phyloP scores from a whole-genome alignment of 768 basidiomycete genomes.

The Krasilnikovozyma curviuscula region DNA sequence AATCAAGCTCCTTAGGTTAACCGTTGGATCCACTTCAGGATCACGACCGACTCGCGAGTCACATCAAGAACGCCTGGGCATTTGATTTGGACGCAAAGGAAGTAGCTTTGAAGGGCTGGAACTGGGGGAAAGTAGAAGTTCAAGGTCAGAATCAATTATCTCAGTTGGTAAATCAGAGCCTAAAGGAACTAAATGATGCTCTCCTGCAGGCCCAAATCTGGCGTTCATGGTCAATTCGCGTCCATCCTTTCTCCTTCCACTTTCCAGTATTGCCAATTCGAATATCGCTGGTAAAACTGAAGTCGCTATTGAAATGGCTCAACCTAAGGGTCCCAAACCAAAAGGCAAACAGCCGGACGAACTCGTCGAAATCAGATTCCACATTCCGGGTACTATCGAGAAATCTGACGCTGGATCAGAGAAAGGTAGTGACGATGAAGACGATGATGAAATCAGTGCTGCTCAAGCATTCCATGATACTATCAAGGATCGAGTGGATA shows the following conservation, averaged over 20 bases:
- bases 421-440: constrained; percentile 34
- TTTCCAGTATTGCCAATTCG: constrained; percentile 75
- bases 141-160: constrained; percentile 38
- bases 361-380: constrained; percentile 88
- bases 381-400: constrained; percentile 66
- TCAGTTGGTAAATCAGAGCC: too few relatives aligned
- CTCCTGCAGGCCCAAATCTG: constrained; percentile 55
- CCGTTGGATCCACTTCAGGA: constrained; percentile 37
- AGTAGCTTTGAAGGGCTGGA: constrained; percentile 83
- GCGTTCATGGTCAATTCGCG: constrained; percentile 77
- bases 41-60: constrained; percentile 58
- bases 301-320: constrained; percentile 83
- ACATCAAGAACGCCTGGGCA: constrained; percentile 73
- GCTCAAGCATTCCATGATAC: constrained; percentile 93
- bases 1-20: not conserved
- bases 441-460: constrained; percentile 48
- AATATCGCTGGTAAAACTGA: constrained; percentile 95
- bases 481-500: constrained; percentile 89
- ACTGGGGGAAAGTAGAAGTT: constrained; percentile 91
- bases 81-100: constrained; percentile 72
- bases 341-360: constrained; percentile 41
- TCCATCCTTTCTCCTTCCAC: constrained; percentile 72
- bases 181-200: not conserved
- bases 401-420: constrained; percentile 30
- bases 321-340: constrained; percentile 12